phyloP scores from a whole-genome alignment of 169 alveolate genomes.

The Cystoisospora suis region DNA sequence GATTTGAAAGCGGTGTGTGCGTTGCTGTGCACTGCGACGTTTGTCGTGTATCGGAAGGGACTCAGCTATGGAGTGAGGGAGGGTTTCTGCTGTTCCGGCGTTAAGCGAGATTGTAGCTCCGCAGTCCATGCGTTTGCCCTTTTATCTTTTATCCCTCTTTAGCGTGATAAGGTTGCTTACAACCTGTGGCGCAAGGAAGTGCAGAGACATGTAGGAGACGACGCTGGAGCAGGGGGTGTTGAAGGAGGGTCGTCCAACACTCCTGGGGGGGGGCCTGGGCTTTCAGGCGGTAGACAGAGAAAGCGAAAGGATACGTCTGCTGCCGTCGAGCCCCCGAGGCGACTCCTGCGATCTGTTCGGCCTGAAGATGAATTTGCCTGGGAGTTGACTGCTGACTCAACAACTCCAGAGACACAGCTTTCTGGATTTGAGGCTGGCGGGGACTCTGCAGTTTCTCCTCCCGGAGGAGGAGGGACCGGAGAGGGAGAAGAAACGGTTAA shows the following conservation, averaged over 20 bases:
- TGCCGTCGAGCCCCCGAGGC: slow-evolving; percentile 33
- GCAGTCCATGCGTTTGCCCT: neutral
- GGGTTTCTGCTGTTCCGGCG: neutral
- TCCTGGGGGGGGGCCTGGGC: neutral
- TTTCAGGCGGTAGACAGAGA: neutral
- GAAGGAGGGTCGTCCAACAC: slow-evolving; percentile 32
- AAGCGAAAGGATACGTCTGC: neutral
- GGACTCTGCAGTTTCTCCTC: neutral
- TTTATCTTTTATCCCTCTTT: neutral
- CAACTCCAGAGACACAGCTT: neutral
- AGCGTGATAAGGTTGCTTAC: slow-evolving; percentile 29
- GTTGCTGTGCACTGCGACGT: no score
- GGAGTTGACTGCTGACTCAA: neutral
- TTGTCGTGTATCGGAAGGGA: neutral
- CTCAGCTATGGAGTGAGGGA: neutral
- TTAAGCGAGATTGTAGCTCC: neutral
- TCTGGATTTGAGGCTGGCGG: neutral
- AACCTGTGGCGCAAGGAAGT: slow-evolving; percentile 23
- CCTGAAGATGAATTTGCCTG: slow-evolving; percentile 23
- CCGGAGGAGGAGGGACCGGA: no score
- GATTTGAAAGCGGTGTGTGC: no score
- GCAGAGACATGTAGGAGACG: slow-evolving; percentile 1
- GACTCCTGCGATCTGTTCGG: neutral
- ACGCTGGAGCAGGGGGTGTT: slow-evolving; percentile 35
- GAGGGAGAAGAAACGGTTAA: neutral